These are phyloP conservation scores for Alternaria hordeiaustralica DNA, from an alignment of 2,329 filamentous ascomycete genomes.

Conservation along the genomic window DNA sequence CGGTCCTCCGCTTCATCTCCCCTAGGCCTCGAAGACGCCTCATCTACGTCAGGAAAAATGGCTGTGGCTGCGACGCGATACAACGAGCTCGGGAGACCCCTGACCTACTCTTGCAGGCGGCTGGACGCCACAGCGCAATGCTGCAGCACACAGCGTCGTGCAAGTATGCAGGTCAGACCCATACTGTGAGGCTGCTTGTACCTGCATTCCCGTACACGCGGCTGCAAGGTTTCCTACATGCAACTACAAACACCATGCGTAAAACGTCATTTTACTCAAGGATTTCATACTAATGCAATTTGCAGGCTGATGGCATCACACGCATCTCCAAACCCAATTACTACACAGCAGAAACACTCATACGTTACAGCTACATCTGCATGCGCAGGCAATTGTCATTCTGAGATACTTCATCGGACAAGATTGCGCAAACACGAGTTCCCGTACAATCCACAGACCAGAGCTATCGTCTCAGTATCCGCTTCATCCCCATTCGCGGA, in stretches of 20 bases:
- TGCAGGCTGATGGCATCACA: background rate
- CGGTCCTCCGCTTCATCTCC: background rate
- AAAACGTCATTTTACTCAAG: background rate
- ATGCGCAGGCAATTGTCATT: background rate
- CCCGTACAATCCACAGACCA: background rate
- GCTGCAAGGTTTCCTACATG: constrained; percentile 2
- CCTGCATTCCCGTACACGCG: constrained; percentile 6
- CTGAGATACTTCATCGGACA: background rate
- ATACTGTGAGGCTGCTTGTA: background rate
- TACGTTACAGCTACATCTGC: background rate
- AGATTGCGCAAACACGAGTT: background rate
- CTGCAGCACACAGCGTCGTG: background rate
- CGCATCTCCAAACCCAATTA: background rate
- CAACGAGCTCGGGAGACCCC: background rate
- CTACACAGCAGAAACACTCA: background rate
- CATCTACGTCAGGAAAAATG: background rate
- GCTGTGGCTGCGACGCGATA: background rate
- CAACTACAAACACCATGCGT: background rate
- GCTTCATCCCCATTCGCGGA: constrained; percentile 14
- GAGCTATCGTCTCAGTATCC: background rate
- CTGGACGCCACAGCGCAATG: background rate
- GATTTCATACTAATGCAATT: background rate
- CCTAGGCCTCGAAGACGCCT: background rate
- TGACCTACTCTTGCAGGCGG: background rate
- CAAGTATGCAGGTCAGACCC: background rate